Base-by-base conservation (phyloP, 345 rosid genomes). In the Crucihimalaya himalaica region DNA sequence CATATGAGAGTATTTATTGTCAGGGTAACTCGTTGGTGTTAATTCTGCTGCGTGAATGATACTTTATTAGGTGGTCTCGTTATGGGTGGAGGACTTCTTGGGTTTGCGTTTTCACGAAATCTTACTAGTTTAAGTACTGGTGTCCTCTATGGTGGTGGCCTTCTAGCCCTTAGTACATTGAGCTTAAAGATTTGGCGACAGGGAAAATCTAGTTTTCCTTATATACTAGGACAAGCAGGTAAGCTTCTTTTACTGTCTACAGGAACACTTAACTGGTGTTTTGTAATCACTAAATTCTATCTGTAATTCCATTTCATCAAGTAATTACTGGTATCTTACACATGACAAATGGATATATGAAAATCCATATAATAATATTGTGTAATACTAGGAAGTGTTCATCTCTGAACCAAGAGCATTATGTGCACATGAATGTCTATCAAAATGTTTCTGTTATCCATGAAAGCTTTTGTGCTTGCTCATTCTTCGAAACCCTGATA, bases 141-240 rank as follows among this genome's bases (percentile, higher is more conserved):
- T 56, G 67, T 79, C 51, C 80, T 88, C 62, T 85, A 80, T 79
- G 97, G 99, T 63, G 97, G 89, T 56, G 91, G 87, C 74, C 74
- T 95, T 66, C 89, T 95, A n/a, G 87, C 93, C 23, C 92, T 95
- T 54, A 87, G 99, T 82, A 81, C 83, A 55, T 75, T 83, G 66
- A 92, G 97, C 85, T 73, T 92, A 68, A 95, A 85, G 82, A 83
- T 86, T 71, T 95, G 99, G 99, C 81, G 86, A 75, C 81, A 84
- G 79, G 99, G 97, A 68, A 88, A 95, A 73, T 95, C 99, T 70
- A 88, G 90, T 78, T 75, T 92, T 62, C 99, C 93, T 34, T 87
- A 82, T 77, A 93, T 95, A 28, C 75, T 95, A 20, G 97, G 97
- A 56, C 97, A 95, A 88, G 94, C 94, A 64, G 97, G 97, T 95